Evolutionary conservation across 805 yeast species (phyloP).

Genomic region (Candida sonorensis): DNA sequence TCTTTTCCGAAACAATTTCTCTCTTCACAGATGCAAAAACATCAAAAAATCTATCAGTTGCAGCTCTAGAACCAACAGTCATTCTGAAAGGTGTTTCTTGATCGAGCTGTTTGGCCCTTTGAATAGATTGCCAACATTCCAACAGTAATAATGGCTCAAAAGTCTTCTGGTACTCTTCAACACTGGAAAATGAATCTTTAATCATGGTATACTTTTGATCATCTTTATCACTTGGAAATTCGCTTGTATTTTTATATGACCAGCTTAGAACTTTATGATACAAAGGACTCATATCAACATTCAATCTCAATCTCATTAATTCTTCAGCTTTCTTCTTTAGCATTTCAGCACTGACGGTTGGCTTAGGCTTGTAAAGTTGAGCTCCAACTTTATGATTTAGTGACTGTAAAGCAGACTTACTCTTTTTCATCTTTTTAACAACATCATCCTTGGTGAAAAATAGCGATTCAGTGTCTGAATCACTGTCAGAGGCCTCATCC

Average conservation of each 20-base stretch:
- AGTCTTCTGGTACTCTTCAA: slow-evolving; percentile 57
- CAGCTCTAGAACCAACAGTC: slow-evolving; percentile 70
- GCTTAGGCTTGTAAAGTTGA: slow-evolving; percentile 4
- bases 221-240: slow-evolving; percentile 50
- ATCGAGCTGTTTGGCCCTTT: slow-evolving; percentile 58
- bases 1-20: slow-evolving; percentile 40
- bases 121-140: slow-evolving; percentile 92
- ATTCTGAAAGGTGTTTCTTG: slow-evolving; percentile 58
- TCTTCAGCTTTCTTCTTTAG: slow-evolving; percentile 56
- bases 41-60: slow-evolving; percentile 83
- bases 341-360: slow-evolving; percentile 29
- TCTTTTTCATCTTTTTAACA: slow-evolving; percentile 21
- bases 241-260: slow-evolving; percentile 56
- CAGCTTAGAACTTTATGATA: slow-evolving; percentile 66
- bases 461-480: slow-evolving; percentile 31
- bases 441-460: slow-evolving; percentile 33
- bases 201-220: slow-evolving; percentile 36
- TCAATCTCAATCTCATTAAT: slow-evolving; percentile 69
- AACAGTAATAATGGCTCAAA: slow-evolving; percentile 78
- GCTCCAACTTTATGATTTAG: slow-evolving; percentile 16
- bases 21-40: slow-evolving; percentile 68
- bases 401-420: slow-evolving; percentile 21
- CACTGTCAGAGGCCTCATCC: slow-evolving; percentile 15
- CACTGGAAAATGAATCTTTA: slow-evolving; percentile 47
- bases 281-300: slow-evolving; percentile 71